phyloP scores from a whole-genome alignment of 1,139 yeast genomes.

The Candida frijolesensis region DNA sequence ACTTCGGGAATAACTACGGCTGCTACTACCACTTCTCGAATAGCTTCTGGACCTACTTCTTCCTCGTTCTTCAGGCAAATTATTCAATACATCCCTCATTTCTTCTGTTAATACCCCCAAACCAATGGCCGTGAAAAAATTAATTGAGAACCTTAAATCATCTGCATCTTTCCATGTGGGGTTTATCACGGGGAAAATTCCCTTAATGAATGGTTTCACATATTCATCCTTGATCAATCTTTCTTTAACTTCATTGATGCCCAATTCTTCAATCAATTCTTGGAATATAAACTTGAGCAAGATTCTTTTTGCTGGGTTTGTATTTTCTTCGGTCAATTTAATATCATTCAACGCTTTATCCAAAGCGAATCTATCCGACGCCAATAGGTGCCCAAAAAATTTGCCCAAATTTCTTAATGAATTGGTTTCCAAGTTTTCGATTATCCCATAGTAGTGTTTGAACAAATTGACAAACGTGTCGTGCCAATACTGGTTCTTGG shows the following conservation, averaged over 20 bases:
- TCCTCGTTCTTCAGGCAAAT: slow-evolving; percentile 21
- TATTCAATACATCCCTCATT: slow-evolving; percentile 62
- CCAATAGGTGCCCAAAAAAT: slow-evolving; percentile 83
- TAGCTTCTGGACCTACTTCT: slow-evolving; percentile 19
- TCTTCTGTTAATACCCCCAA: slow-evolving; percentile 80
- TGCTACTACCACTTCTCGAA: slow-evolving; percentile 12
- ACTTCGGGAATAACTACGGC: slow-evolving; percentile 20
- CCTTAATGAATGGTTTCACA: slow-evolving; percentile 47
- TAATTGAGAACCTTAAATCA: slow-evolving; percentile 77
- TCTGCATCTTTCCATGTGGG: slow-evolving; percentile 51
- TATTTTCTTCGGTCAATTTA: slow-evolving; percentile 66
- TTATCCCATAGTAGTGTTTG: slow-evolving; percentile 53
- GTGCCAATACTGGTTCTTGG: slow-evolving; percentile 54
- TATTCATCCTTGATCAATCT: slow-evolving; percentile 51
- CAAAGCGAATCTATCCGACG: slow-evolving; percentile 63
- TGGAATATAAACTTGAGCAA: slow-evolving; percentile 80
- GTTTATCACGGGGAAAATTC: slow-evolving; percentile 49
- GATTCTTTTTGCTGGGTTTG: slow-evolving; percentile 81
- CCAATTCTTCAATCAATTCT: slow-evolving; percentile 79
- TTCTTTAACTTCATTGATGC: slow-evolving; percentile 51
- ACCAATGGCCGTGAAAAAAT: slow-evolving; percentile 92
- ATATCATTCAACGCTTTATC: slow-evolving; percentile 56
- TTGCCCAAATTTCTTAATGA: slow-evolving; percentile 80
- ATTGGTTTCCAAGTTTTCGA: slow-evolving; percentile 71
- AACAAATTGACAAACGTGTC: slow-evolving; percentile 55